These are phyloP conservation scores for Candida anutae DNA, from an alignment of 1,139 yeast species.

Conservation along the genomic window DNA sequence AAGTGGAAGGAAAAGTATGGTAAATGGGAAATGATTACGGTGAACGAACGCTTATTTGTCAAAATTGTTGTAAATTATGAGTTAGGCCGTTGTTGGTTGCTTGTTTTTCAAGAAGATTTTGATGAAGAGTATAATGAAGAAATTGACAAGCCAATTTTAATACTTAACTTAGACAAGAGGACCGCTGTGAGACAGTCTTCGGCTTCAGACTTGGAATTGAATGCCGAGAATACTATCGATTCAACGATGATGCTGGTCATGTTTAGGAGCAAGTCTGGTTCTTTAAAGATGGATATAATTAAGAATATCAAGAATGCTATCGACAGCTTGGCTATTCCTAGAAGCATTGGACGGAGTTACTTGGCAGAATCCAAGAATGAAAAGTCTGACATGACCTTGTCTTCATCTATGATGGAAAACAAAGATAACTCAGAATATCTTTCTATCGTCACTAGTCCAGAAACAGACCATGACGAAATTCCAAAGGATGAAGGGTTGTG, in stretches of 20 bases:
- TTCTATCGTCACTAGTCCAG: conserved; percentile 26
- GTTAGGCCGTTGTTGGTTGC: conserved; percentile 28
- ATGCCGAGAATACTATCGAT: conserved; percentile 24
- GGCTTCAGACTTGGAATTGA: conserved; percentile 35
- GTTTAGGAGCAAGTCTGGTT: conserved; percentile 27
- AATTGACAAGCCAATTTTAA: conserved; percentile 30
- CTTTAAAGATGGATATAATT: conserved; percentile 18
- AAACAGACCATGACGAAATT: not conserved
- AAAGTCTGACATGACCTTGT: conserved; percentile 25
- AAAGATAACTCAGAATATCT: conserved; percentile 19
- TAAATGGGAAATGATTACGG: conserved; percentile 41
- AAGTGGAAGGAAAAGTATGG: conserved; percentile 39
- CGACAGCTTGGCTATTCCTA: too few relatives aligned
- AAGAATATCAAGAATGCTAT: conserved; percentile 21
- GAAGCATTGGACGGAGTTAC: not conserved
- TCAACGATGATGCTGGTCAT: conserved; percentile 21
- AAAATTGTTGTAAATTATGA: conserved; percentile 33
- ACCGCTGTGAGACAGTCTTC: conserved; percentile 27
- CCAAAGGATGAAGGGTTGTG: not conserved
- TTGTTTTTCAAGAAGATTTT: conserved; percentile 34
- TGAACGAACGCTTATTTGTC: conserved; percentile 27
- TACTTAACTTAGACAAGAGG: conserved; percentile 19
- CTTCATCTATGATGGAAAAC: conserved; percentile 29
- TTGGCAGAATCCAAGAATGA: conserved; percentile 9
- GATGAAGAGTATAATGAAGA: conserved; percentile 24